Conservation (phyloP, 108 stramenopile species). For the Nitzschia sp. region DNA sequence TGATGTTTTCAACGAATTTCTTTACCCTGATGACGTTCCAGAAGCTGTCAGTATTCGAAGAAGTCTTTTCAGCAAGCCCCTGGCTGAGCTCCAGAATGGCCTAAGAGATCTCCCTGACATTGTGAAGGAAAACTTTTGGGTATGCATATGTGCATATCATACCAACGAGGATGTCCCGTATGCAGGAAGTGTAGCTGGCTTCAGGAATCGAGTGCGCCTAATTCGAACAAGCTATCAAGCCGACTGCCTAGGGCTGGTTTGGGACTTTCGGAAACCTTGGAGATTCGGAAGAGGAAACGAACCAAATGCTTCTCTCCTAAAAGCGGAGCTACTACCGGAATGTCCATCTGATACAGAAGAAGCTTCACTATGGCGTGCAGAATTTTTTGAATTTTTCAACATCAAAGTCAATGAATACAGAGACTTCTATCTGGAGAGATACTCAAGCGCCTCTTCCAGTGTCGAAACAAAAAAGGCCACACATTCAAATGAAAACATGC, state of each 20-base stretch:
- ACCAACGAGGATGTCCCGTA: too few species aligned
- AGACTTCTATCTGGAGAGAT: conserved; percentile 33
- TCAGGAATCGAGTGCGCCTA: conserved; percentile 58
- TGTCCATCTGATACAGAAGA: conserved; percentile 51
- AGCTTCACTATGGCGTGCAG: too few species aligned
- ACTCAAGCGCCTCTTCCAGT: neutral
- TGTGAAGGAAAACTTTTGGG: too few species aligned
- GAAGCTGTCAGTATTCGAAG: too few species aligned
- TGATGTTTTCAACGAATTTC: conserved; percentile 18
- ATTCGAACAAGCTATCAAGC: conserved; percentile 52
- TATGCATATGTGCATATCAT: too few species aligned
- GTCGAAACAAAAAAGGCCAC: too few species aligned
- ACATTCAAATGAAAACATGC: too few species aligned
- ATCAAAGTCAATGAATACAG: conserved; percentile 43
- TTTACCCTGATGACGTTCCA: too few species aligned
- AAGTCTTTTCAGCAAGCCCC: too few species aligned
- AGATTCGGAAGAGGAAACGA: conserved; percentile 16
- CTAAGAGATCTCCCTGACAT: too few species aligned
- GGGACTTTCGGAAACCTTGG: conserved; percentile 53
- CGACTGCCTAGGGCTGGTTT: conserved; percentile 56
- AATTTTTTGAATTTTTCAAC: neutral
- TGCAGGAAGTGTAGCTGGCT: neutral
- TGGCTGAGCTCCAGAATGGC: too few species aligned
- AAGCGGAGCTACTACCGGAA: conserved; percentile 69
- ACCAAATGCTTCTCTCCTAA: conserved; percentile 27